These are phyloP conservation scores for Chlamydomonas sphaeroides DNA, from an alignment of 139 green algal species.

Conservation along the genomic window DNA sequence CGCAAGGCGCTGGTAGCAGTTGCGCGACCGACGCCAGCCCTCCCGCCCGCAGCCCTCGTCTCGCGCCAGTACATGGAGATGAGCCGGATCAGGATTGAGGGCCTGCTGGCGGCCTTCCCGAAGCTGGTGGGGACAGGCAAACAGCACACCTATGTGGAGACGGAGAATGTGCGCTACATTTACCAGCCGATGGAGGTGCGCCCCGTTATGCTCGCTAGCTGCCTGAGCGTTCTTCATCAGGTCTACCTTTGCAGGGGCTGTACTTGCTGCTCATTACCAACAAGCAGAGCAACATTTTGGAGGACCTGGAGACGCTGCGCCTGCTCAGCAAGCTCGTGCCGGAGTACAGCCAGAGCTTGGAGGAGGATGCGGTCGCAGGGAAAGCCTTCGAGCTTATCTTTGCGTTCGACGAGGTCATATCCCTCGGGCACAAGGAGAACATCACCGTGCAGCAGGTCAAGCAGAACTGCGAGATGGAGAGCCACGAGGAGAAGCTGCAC, in stretches of 20 bases:
- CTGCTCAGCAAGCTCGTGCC: conserved; percentile 96
- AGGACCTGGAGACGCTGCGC: conserved; percentile 98
- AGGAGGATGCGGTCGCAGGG: conserved; percentile 86
- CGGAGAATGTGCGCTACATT: conserved; percentile 98
- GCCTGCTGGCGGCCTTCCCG: conserved; percentile 97
- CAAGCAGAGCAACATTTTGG: conserved; percentile 98
- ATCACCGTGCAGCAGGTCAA: conserved; percentile 87
- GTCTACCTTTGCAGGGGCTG: conserved; percentile 73
- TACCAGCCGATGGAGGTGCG: conserved; percentile 98
- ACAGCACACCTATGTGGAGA: conserved; percentile 99
- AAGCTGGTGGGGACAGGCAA: conserved; percentile 96
- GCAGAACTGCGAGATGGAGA: conserved; percentile 99
- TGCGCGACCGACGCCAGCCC: background rate
- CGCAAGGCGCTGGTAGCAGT: background rate
- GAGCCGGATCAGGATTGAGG: conserved; percentile 97
- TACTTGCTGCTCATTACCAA: conserved; percentile 99
- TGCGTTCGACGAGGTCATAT: conserved; percentile 99
- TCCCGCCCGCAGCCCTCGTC: conserved; percentile 87
- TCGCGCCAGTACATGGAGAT: conserved; percentile 98
- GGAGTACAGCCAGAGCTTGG: conserved; percentile 81
- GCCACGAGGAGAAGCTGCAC: conserved; percentile 98
- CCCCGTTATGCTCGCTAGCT: background rate
- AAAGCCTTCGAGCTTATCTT: conserved; percentile 98
- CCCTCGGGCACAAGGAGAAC: conserved; percentile 92
- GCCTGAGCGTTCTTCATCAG: background rate